Conservation (phyloP, 306 rosid species). For the Quercus dentata region DNA sequence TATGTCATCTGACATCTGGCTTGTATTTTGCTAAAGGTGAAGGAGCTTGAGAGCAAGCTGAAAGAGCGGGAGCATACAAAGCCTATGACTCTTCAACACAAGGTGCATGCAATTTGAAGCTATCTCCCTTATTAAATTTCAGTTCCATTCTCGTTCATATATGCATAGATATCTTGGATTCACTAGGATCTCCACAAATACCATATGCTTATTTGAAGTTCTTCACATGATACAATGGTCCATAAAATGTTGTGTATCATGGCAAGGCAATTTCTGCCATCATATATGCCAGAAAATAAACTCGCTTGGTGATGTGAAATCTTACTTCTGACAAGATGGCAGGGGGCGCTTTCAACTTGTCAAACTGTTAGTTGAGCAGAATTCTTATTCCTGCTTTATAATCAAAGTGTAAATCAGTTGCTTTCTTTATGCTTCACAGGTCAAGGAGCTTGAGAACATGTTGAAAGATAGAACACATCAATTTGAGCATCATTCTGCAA, state of each 20-base stretch:
- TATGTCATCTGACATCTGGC: slow-evolving; percentile 5
- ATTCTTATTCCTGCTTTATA: not conserved
- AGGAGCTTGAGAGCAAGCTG: slow-evolving; percentile 67
- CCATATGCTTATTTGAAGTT: not conserved
- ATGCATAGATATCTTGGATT: not conserved
- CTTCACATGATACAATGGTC: not conserved
- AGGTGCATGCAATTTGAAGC: slow-evolving; percentile 9
- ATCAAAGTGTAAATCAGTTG: not conserved
- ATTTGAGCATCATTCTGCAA: slow-evolving; percentile 51
- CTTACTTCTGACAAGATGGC: not conserved
- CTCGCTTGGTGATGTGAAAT: not conserved
- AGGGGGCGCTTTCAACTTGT: not conserved
- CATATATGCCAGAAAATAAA: not conserved
- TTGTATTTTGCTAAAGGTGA: slow-evolving; percentile 43
- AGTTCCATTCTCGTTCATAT: not conserved
- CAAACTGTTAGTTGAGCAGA: not conserved
- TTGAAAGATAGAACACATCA: slow-evolving; percentile 37
- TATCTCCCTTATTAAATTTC: not conserved
- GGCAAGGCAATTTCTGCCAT: not conserved
- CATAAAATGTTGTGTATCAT: not conserved
- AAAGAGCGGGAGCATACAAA: slow-evolving; percentile 33
- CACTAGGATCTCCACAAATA: not conserved
- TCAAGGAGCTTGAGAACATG: slow-evolving; percentile 18
- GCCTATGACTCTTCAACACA: slow-evolving; percentile 18
- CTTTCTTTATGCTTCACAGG: slow-evolving; percentile 5